These are phyloP conservation scores for Linnemannia schmuckeri DNA, from an alignment of 192 early-diverging fungal species.

Conservation along the genomic window DNA sequence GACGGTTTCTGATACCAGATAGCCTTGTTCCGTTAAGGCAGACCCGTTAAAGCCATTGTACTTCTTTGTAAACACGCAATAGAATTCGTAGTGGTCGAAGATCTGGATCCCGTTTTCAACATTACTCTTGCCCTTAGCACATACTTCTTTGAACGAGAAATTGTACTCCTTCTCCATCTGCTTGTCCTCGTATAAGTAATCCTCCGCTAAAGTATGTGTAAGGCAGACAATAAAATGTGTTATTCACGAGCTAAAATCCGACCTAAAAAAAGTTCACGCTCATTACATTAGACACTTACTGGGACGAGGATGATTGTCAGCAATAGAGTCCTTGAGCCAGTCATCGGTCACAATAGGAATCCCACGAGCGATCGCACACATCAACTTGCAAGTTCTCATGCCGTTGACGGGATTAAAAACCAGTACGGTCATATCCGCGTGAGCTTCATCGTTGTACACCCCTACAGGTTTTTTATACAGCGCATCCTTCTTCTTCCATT, in stretches of 20 bases:
- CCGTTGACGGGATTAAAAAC: background rate
- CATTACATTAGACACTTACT: background rate
- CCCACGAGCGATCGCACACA: conserved; percentile 1
- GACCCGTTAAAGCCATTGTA: background rate
- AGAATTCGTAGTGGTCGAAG: background rate
- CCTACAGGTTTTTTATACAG: background rate
- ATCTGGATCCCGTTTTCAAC: background rate
- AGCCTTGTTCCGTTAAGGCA: background rate
- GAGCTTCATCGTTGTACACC: background rate
- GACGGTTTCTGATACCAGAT: background rate
- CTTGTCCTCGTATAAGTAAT: background rate
- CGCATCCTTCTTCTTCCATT: background rate
- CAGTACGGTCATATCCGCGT: background rate
- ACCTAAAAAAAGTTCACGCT: too few species aligned
- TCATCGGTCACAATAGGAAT: background rate
- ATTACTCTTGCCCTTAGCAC: background rate
- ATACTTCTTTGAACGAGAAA: background rate
- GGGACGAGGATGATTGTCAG: background rate
- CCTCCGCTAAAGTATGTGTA: background rate
- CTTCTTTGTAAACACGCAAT: background rate
- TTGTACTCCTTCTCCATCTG: background rate
- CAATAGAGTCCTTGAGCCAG: background rate
- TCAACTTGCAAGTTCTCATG: background rate
- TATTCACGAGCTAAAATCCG: too few species aligned
- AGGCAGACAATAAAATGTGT: background rate